These are phyloP conservation scores for Glycine tomentella DNA, from an alignment of 306 rosid species.

Conservation along the genomic window DNA sequence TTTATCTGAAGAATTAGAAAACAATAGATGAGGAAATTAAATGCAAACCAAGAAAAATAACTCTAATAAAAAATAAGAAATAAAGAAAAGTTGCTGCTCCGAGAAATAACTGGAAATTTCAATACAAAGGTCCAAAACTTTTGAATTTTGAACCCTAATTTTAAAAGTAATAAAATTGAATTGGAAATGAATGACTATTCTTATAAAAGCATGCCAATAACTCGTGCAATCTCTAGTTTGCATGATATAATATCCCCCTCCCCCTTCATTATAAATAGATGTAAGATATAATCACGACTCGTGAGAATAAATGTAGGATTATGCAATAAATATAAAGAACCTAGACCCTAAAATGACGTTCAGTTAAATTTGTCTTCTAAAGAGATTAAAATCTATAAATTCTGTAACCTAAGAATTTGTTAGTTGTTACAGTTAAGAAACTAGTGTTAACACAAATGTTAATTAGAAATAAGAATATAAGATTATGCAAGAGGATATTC, in stretches of 20 bases:
- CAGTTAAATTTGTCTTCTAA: constrained; percentile 22
- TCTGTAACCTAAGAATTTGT: constrained; percentile 18
- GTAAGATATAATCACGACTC: neutral
- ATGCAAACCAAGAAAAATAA: constrained; percentile 2
- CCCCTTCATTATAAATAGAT: neutral
- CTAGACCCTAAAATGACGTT: constrained; percentile 14
- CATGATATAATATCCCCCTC: constrained; percentile 24
- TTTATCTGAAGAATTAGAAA: constrained; percentile 69
- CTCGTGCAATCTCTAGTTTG: neutral
- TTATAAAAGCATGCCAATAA: constrained; percentile 15
- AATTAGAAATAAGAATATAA: constrained; percentile 13
- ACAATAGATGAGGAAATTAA: constrained; percentile 18
- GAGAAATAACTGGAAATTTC: neutral
- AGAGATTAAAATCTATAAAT: neutral
- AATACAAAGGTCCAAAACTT: neutral
- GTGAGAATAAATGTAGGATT: constrained; percentile 4
- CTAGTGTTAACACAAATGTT: constrained; percentile 5
- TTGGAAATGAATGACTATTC: neutral
- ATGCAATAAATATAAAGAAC: constrained; percentile 15
- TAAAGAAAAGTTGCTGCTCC: neutral
- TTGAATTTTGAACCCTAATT: neutral
- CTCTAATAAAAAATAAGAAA: neutral
- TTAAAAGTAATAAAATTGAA: neutral
- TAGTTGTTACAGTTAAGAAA: constrained; percentile 41
- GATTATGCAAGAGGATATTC: neutral